Percentiles rank a stretch among this genome's conserved stretches.
Evolutionary conservation across 2,329 filamentous ascomycete genomes (phyloP).

Genomic region (Teratosphaeria pseudoeucalypti): DNA sequence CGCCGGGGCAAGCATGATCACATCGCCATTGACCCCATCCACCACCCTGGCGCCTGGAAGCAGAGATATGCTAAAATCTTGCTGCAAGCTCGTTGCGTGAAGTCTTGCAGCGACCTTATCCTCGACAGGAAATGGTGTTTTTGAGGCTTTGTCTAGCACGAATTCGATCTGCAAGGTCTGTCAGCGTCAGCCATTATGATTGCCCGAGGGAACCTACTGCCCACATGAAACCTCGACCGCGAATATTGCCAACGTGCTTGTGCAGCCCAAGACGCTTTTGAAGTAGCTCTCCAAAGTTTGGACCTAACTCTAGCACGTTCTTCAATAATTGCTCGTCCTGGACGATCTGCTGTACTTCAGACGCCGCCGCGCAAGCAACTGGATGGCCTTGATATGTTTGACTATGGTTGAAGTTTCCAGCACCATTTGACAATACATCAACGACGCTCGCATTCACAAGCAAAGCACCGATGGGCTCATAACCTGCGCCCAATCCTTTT

Average conservation of each 20-base stretch:
- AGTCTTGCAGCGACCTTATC: conserved; percentile 32
- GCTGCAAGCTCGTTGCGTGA: background rate
- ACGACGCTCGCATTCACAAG: conserved; percentile 42
- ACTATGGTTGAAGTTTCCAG: conserved; percentile 42
- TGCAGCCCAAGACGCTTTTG: conserved; percentile 30
- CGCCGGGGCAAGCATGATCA: conserved; percentile 56
- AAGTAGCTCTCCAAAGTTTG: conserved; percentile 40
- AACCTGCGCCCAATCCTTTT: conserved; percentile 55
- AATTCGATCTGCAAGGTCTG: conserved; percentile 42
- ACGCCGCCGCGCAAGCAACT: conserved; percentile 45
- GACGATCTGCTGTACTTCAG: conserved; percentile 51
- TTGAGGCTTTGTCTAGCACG: conserved; percentile 42
- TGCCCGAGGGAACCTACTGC: conserved; percentile 11
- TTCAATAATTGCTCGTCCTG: conserved; percentile 29
- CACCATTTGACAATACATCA: conserved; percentile 31
- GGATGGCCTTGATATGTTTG: conserved; percentile 54
- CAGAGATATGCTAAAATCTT: conserved; percentile 40
- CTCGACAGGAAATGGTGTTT: conserved; percentile 39
- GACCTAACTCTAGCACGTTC: conserved; percentile 13
- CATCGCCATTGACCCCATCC: conserved; percentile 50
- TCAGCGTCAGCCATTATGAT: background rate
- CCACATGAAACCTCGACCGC: conserved; percentile 48
- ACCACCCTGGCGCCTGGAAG: conserved; percentile 53
- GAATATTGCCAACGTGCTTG: conserved; percentile 48
- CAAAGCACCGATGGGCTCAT: conserved; percentile 48